Base-by-base conservation (phyloP, 2,329 filamentous ascomycete genomes). In the Penicillium brevicompactum region DNA sequence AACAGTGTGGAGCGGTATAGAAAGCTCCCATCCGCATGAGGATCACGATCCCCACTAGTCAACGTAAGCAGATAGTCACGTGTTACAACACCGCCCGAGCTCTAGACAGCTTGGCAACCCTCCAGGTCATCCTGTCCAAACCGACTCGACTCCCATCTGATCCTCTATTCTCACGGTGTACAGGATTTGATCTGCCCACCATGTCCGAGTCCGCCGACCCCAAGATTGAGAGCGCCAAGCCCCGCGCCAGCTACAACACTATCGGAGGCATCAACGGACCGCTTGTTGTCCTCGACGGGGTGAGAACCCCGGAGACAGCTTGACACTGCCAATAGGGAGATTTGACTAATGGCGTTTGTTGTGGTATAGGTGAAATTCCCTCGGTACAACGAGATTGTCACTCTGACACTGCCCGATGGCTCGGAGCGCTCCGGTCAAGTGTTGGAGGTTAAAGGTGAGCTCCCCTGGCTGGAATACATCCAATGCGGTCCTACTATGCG, bases 241-340 rank as follows among this genome's bases (percentile, higher is more conserved):
- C 87, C 66, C 82, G 87, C 74, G 84, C 97, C 78, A 87, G 89
- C 71, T 99, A 99, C 86, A 99, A 99, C 82, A 99, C 94, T 68
- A 92, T 99, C 74, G 91, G 92, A 72, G 93, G 93, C 82, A 88
- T 99, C 78, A 99, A 99, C 80, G 94, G 94, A 57, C 94, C 94
- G 70, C 85, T 99, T 77, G 94, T 99, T 73, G 93, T 99, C 72
- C 85, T 99, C 66, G 94, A 97, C 75, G 95, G 96, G 85, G 93
- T 96, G 76, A 66, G 87, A 79, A 58, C 55, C 18, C n/a, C 27
- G 34, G 44, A 14, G 30, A 56, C 24, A 30, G 22, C 22, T 22
- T 18, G 34, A 38, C 46, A 43, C n/a, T 10, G 6, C 38, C 43
- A 40, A 21, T 50, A 16, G 46, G 58, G 38, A 16, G 34, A n/a